These are phyloP conservation scores for Chaetomium sp. DNA, from an alignment of 2,329 filamentous ascomycete species.

Conservation along the genomic window DNA sequence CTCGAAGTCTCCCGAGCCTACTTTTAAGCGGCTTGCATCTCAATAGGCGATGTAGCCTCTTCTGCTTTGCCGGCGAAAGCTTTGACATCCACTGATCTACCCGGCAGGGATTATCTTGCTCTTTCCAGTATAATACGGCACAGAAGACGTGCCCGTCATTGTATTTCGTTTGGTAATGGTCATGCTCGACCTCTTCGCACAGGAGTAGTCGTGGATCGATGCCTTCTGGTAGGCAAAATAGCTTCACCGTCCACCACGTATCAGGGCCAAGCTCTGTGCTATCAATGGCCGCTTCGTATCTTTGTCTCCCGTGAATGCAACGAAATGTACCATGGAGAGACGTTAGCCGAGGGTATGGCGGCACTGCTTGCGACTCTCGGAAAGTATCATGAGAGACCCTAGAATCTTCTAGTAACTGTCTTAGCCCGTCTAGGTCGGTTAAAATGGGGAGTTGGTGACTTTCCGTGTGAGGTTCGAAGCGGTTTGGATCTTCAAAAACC, in stretches of 20 bases:
- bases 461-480: background rate
- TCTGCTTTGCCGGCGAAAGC: background rate
- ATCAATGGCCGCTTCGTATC: background rate
- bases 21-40: background rate
- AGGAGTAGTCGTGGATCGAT: background rate
- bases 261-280: background rate
- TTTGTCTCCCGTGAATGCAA: conserved; percentile 1
- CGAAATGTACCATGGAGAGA: background rate
- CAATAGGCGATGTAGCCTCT: background rate
- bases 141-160: background rate
- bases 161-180: background rate
- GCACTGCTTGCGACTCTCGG: background rate
- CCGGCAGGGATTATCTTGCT: background rate
- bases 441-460: background rate
- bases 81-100: background rate
- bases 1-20: background rate
- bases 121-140: background rate
- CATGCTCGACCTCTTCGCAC: background rate
- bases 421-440: background rate
- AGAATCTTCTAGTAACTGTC: conserved; percentile 1
- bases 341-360: background rate
- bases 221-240: background rate
- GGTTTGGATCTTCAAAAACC: background rate
- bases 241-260: background rate
- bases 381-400: background rate